Conservation (phyloP, 805 yeast species). For the Grigorovia jiainica region DNA sequence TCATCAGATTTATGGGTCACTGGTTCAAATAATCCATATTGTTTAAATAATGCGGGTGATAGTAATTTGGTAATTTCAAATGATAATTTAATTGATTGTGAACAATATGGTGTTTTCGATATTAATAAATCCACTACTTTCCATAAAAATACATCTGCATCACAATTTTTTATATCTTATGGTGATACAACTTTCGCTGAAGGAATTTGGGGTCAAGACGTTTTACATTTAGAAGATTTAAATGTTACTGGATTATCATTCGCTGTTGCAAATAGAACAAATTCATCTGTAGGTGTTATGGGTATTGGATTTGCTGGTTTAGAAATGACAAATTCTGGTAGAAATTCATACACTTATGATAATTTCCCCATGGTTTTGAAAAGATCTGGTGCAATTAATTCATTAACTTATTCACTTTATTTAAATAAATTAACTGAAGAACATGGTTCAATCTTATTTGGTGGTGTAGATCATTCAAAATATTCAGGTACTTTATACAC, state of each 20-base stretch:
- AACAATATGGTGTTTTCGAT: constrained; percentile 33
- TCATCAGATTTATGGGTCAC: constrained; percentile 54
- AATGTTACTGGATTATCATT: constrained; percentile 25
- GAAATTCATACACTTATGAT: constrained; percentile 9
- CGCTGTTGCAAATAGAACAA: constrained; percentile 28
- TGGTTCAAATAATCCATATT: constrained; percentile 28
- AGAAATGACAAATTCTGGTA: constrained; percentile 45
- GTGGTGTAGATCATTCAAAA: constrained; percentile 35
- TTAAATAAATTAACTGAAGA: constrained; percentile 36
- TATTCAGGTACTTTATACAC: constrained; percentile 27
- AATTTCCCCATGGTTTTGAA: constrained; percentile 16
- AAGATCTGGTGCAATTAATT: constrained; percentile 32
- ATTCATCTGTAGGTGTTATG: constrained; percentile 38
- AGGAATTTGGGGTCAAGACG: constrained; percentile 45
- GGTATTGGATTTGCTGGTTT: constrained; percentile 46
- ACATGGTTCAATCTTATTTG: constrained; percentile 39
- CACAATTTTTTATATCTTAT: constrained; percentile 36
- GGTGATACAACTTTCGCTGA: constrained; percentile 41
- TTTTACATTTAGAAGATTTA: constrained; percentile 41
- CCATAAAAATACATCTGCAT: constrained; percentile 23
- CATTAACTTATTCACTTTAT: constrained; percentile 35
- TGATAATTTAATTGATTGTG: constrained; percentile 23
- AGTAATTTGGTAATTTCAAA: background rate
- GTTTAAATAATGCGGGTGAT: constrained; percentile 8
- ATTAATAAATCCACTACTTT: constrained; percentile 28